Conservation (phyloP, 2,329 filamentous ascomycete species). For the Rhynchosporium graminicola region DNA sequence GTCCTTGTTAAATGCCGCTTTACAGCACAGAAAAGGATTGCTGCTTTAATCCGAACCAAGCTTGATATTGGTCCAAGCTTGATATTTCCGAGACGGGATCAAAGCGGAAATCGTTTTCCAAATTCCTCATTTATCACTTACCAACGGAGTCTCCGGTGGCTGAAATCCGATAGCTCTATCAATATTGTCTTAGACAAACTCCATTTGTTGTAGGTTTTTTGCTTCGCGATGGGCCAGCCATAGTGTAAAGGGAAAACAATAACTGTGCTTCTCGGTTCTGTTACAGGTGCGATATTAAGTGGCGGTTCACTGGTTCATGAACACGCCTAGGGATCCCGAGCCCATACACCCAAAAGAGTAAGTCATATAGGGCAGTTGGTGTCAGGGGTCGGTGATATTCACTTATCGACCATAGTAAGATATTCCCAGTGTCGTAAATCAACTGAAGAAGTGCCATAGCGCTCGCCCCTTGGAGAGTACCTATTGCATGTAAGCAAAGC, state of each 20-base stretch:
- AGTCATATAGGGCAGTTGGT: no score
- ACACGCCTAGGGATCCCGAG: no score
- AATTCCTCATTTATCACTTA: not conserved
- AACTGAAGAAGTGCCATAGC: not conserved
- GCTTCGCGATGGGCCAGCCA: no score
- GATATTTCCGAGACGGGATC: slow-evolving; percentile 9
- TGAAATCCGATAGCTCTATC: not conserved
- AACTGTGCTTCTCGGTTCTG: no score
- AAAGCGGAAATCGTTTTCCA: slow-evolving; percentile 1
- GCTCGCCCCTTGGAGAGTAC: no score
- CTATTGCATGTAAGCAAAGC: not conserved
- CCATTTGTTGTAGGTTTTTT: no score
- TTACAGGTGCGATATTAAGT: no score
- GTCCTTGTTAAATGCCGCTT: slow-evolving; percentile 11
- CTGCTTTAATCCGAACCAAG: slow-evolving; percentile 3
- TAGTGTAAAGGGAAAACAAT: no score
- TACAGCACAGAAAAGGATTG: not conserved
- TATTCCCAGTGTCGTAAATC: not conserved
- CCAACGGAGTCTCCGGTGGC: not conserved
- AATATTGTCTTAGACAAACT: no score
- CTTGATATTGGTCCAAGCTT: not conserved
- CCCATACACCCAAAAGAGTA: no score
- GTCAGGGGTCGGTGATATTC: no score
- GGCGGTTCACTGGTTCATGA: no score
- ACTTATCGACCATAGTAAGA: not conserved